phyloP scores from a whole-genome alignment of 805 yeast species.

The Saturnispora saitoi region DNA sequence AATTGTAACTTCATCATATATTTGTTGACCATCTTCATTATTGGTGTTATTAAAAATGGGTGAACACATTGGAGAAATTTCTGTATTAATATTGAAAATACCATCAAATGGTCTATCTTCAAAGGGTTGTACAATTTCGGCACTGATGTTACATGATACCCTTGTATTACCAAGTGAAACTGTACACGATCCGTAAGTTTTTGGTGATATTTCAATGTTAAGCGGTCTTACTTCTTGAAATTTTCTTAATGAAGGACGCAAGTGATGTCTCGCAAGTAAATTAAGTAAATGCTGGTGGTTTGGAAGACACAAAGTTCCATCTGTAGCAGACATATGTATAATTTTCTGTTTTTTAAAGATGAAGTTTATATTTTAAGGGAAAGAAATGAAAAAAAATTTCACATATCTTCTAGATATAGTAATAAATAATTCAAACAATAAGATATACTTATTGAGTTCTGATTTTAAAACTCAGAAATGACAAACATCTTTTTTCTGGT shows the following conservation, averaged over 20 bases:
- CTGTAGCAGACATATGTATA: constrained; percentile 9
- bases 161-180: constrained; percentile 69
- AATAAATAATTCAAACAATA: neutral
- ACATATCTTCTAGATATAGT: neutral
- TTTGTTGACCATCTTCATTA: constrained; percentile 1
- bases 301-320: constrained; percentile 10
- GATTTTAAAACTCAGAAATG: too few relatives aligned
- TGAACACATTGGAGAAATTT: constrained; percentile 84
- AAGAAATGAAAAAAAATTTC: neutral
- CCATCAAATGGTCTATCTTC: constrained; percentile 96
- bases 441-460: too few relatives aligned
- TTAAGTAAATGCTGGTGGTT: constrained; percentile 6
- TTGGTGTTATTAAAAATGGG: constrained; percentile 43
- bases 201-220: constrained; percentile 37
- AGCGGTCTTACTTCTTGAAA: constrained; percentile 11
- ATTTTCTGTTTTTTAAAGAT: neutral
- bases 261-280: constrained; percentile 7
- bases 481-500: too few relatives aligned
- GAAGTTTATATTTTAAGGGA: neutral
- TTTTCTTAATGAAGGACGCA: constrained; percentile 12
- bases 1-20: constrained; percentile 61
- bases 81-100: constrained; percentile 71
- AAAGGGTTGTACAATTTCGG: constrained; percentile 68
- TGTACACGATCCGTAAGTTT: constrained; percentile 67
- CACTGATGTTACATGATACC: constrained; percentile 63